A percentile compares a stretch with the other conserved stretches of the same genome.
phyloP scores from a whole-genome alignment of 2,329 filamentous ascomycete species.

The Talaromyces sp. region DNA sequence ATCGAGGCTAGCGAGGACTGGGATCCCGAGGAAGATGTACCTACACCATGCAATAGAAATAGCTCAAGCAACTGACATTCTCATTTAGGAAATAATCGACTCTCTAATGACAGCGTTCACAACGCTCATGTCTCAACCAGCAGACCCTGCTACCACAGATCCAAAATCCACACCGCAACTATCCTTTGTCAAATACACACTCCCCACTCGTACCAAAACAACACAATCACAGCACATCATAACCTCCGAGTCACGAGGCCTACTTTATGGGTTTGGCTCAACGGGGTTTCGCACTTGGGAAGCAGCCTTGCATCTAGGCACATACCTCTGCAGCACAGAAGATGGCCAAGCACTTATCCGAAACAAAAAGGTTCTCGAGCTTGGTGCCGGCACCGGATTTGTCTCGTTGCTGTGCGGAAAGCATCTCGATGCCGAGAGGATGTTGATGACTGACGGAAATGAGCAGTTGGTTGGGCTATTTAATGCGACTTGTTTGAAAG shows the following conservation, averaged over 20 bases:
- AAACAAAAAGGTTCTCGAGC: constrained; percentile 54
- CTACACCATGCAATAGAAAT: background rate
- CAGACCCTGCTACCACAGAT: constrained; percentile 55
- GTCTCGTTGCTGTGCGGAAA: constrained; percentile 59
- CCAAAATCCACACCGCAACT: constrained; percentile 56
- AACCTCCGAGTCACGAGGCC: constrained; percentile 51
- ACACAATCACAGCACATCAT: constrained; percentile 16
- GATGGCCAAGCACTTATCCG: constrained; percentile 41
- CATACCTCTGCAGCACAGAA: constrained; percentile 48
- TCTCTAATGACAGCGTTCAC: constrained; percentile 66
- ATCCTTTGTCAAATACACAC: constrained; percentile 67
- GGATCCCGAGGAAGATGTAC: constrained; percentile 85
- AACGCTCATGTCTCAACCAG: constrained; percentile 55
- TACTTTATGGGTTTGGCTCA: constrained; percentile 52
- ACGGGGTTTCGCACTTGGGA: constrained; percentile 67
- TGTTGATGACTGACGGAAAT: constrained; percentile 60
- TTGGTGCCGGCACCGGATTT: constrained; percentile 63
- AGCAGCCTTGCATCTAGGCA: constrained; percentile 58
- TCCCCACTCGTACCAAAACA: constrained; percentile 27
- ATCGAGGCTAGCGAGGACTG: constrained; percentile 65
- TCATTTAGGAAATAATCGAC: constrained; percentile 70
- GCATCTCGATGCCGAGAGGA: constrained; percentile 47
- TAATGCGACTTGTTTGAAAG: constrained; percentile 25
- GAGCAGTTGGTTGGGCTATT: constrained; percentile 34
- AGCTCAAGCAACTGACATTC: background rate